Conservation (phyloP, 2,329 filamentous ascomycete species). For the Chrysoporthe deuterocubensis region DNA sequence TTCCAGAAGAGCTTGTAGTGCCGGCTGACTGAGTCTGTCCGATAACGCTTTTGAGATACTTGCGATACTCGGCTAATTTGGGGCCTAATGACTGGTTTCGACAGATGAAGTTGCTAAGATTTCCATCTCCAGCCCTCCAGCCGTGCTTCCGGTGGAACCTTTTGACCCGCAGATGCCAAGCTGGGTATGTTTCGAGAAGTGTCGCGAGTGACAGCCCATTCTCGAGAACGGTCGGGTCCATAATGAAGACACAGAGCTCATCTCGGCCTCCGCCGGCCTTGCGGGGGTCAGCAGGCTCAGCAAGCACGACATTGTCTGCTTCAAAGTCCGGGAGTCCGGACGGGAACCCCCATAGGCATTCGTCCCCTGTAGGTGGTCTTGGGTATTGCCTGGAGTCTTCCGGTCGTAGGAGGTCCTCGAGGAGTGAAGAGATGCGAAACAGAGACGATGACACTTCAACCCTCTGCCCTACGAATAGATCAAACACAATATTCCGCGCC, state of each 20-base stretch:
- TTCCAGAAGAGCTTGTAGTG: background rate
- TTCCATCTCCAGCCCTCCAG: slow-evolving; percentile 7
- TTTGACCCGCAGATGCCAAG: slow-evolving; percentile 10
- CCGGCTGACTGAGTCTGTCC: background rate
- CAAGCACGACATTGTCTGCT: slow-evolving; percentile 8
- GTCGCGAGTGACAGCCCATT: slow-evolving; percentile 1
- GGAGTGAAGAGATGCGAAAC: slow-evolving; percentile 9
- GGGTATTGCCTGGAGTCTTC: background rate
- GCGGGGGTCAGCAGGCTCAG: background rate
- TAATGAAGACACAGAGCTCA: slow-evolving; percentile 9
- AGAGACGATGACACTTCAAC: slow-evolving; percentile 11
- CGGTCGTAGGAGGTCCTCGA: slow-evolving; percentile 8
- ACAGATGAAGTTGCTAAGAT: slow-evolving; percentile 8
- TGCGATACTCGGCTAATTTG: slow-evolving; percentile 7
- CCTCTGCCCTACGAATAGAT: slow-evolving; percentile 3
- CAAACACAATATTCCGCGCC: slow-evolving; percentile 13
- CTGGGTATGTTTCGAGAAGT: slow-evolving; percentile 10
- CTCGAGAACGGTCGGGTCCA: slow-evolving; percentile 6
- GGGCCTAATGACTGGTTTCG: background rate
- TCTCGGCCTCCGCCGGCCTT: background rate
- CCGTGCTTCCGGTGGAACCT: slow-evolving; percentile 11
- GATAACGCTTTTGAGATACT: background rate
- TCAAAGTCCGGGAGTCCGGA: slow-evolving; percentile 6
- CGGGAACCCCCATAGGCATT: slow-evolving; percentile 2
- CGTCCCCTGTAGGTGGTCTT: slow-evolving; percentile 7